Evolutionary conservation across 2,329 filamentous ascomycete genomes (phyloP).

Genomic region (Penicillium sp.): DNA sequence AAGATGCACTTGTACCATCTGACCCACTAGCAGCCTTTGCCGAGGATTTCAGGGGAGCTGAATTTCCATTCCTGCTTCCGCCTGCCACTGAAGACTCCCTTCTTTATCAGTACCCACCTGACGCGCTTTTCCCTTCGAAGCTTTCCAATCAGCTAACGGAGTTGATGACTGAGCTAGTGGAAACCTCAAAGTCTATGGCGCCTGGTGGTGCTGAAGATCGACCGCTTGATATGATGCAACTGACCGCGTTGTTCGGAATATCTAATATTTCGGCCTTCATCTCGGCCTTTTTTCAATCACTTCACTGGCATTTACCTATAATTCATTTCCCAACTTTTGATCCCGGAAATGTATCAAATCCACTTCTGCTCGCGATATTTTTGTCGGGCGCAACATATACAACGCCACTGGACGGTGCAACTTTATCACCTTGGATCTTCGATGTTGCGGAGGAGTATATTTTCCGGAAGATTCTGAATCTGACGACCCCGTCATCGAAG

Average conservation of each 20-base stretch:
- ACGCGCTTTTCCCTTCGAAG: constrained; percentile 19
- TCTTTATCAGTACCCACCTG: constrained; percentile 14
- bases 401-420: constrained; percentile 17
- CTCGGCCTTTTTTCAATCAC: constrained; percentile 32
- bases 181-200: constrained; percentile 31
- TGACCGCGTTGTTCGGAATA: constrained; percentile 24
- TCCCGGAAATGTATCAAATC: constrained; percentile 25
- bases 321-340: constrained; percentile 35
- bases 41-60: constrained; percentile 9
- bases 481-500: constrained; percentile 17
- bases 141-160: constrained; percentile 28
- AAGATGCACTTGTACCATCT: constrained; percentile 26
- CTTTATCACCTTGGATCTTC: constrained; percentile 22
- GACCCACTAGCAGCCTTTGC: constrained; percentile 17
- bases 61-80: constrained; percentile 13
- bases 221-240: constrained; percentile 17
- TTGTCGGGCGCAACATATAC: constrained; percentile 30
- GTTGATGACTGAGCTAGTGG: constrained; percentile 27
- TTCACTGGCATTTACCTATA: constrained; percentile 34
- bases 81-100: constrained; percentile 17
- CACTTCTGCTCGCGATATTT: constrained; percentile 30
- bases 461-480: constrained; percentile 25
- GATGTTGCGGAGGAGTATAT: constrained; percentile 33
- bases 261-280: constrained; percentile 30
- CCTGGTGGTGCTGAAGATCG: not conserved